Evolutionary conservation across 495 filamentous ascomycete genomes (phyloP), one percentile per base, ranked within the genome.

Genomic region (Penicillium lividum): DNA sequence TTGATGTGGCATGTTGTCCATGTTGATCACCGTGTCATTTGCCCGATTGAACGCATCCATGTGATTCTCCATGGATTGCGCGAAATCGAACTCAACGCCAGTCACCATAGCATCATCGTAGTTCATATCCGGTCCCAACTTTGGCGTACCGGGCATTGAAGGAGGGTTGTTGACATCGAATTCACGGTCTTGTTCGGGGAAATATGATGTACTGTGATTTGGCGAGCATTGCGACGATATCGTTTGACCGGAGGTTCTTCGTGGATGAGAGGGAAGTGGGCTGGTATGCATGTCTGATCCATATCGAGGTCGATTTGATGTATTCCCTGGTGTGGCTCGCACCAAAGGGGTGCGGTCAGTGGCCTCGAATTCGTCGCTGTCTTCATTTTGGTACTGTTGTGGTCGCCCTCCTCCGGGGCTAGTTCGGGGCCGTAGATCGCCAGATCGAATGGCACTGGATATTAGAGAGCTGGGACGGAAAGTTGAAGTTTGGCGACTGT

Each of bases 101-200:
- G 73, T 82, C 42, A 91, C 80, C 80, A 96, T 84, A 42, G 87
- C 80, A 82, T 96, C 92, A 47, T 90, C 89, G 67, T 86, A 95
- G 55, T 80, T 87, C 79, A 89, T 83, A 50, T 82, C 67, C 48
- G 76, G 66, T 54, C 83, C 81, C 57, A 84, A 30, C 49, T 76
- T 75, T 0, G 94, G 94, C 18, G 89, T 88, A 5, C 83, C 85
- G 0, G 94, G 94, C 18, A 96, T 84, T 0, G 94, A 98, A 1
- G 94, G 94, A n/a, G 94, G 94, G 64, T 97, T 96, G 65, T 98
- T 98, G 57, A 98, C 83, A 82, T 96, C 88, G 70, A 92, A 92
- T 33, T 81, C 74, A 40, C 75, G 72, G 60, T 74, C 63, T 65
- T 46, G 28, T 2, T 64, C 54, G 51, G 68, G 60, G 50, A 74